These are phyloP conservation scores for Fusarium sp. DNA, from an alignment of 2,329 filamentous ascomycete species.

Conservation along the genomic window DNA sequence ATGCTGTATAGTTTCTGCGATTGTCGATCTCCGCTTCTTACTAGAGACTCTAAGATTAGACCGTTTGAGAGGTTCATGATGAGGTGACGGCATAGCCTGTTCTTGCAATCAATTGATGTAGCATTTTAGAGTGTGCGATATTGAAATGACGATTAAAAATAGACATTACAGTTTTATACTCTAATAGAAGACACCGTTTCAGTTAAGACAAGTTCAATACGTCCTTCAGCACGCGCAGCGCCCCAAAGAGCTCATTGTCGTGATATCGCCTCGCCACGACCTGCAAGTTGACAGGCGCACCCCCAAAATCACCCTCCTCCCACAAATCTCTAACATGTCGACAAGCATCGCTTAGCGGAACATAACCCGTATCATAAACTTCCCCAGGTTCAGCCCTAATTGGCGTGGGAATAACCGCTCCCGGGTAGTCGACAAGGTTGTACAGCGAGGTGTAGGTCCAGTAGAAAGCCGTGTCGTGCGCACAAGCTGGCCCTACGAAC, in stretches of 20 bases:
- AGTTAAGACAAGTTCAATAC: slow-evolving; percentile 10
- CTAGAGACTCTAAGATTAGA: no score
- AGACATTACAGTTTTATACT: fast-evolving
- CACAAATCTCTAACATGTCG: slow-evolving; percentile 49
- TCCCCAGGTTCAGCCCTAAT: slow-evolving; percentile 48
- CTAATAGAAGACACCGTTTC: background rate
- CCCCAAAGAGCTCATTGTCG: slow-evolving; percentile 52
- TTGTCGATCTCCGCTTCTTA: no score
- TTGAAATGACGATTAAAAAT: background rate
- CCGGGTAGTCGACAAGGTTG: slow-evolving; percentile 54
- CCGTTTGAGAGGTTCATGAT: no score
- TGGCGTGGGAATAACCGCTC: slow-evolving; percentile 41
- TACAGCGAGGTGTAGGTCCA: slow-evolving; percentile 55
- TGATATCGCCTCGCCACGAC: slow-evolving; percentile 50
- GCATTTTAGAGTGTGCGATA: fast-evolving
- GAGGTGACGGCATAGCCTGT: no score
- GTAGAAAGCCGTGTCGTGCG: slow-evolving; percentile 52
- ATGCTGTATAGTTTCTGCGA: no score
- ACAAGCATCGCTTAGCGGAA: slow-evolving; percentile 48
- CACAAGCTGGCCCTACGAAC: slow-evolving; percentile 53
- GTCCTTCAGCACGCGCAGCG: slow-evolving; percentile 38
- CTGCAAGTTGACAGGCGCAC: slow-evolving; percentile 51
- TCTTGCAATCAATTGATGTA: background rate
- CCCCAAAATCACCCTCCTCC: slow-evolving; percentile 49
- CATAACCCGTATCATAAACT: slow-evolving; percentile 33